A percentile compares a stretch with the other conserved stretches of the same genome.
These are phyloP conservation scores for Colletotrichum australisinense DNA, from an alignment of 2,329 filamentous ascomycete species.

Conservation along the genomic window DNA sequence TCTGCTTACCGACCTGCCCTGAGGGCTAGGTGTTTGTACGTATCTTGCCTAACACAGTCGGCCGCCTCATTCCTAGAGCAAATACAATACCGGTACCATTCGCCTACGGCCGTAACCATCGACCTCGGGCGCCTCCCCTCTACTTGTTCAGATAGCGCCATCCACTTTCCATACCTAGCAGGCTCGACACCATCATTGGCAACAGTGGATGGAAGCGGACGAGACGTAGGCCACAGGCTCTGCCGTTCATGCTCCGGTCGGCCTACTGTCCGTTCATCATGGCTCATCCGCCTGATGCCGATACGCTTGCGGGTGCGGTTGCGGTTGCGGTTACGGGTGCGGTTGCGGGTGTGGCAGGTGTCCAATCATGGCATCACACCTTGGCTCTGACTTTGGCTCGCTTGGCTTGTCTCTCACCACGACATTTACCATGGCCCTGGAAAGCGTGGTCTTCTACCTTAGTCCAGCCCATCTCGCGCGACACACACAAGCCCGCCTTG, in stretches of 20 bases:
- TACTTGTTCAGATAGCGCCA: not conserved
- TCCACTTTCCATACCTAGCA: not conserved
- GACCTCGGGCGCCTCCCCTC: not conserved
- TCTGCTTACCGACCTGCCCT: not conserved
- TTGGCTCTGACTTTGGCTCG: not conserved
- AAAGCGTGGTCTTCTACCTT: conserved; percentile 9
- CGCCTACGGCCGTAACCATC: not conserved
- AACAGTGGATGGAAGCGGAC: not conserved
- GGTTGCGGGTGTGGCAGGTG: not conserved
- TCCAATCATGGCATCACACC: not conserved
- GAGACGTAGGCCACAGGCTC: not conserved
- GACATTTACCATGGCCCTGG: conserved; percentile 28
- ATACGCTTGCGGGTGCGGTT: not conserved
- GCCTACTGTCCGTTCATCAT: not conserved
- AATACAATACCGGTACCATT: not conserved
- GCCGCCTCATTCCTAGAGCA: not conserved
- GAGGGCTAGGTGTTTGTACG: not conserved
- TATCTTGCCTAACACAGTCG: not conserved
- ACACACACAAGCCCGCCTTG: conserved; percentile 3
- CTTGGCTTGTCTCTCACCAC: not conserved
- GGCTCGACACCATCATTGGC: not conserved
- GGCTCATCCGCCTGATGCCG: not conserved
- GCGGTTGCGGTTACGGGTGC: not conserved
- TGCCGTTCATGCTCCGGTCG: not conserved
- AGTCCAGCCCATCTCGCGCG: conserved; percentile 14